Base-by-base conservation (phyloP, 2,329 filamentous ascomycete species). In the Botrytis porri region DNA sequence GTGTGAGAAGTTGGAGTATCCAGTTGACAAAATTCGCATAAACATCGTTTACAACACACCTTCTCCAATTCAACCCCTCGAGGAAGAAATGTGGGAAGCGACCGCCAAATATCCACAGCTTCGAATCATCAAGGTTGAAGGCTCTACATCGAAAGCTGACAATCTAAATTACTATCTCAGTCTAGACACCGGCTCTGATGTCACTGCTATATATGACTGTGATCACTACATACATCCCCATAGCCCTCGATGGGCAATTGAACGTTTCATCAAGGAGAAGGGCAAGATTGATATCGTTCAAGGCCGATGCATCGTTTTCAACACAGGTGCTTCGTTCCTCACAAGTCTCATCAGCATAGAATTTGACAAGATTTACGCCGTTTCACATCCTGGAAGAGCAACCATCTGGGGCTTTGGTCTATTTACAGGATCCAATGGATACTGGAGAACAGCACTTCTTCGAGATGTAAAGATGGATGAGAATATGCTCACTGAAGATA, bases 361-460 rank as follows among this genome's bases (percentile, higher is more conserved):
- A 75, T 86, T 86, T 73, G 84, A 86, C 77, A 86, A 86, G 77
- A 86, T 86, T 73, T 86, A 86, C 74, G 84, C 84, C 4, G 84
- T 85, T 22, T 85, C 84, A 9, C 84, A 86, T 75, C 84, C 84
- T 4, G 84, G 84, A 16, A 81, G 84, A 14, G 82, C 83, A 20
- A 80, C 82, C 12, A 83, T 86, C 81, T 85, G 82, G 79, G 82
- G 81, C 3, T 86, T 85, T 71, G 84, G 84, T 25, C 81, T 86
- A 14, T 86, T 86, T 6, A 32, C 48, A 20, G 70, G 84, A 22
- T 84, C 82, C 35, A 86, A 86, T 74, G 84, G 84, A 2, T 86
- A 84, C 77, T 86, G 84, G 84, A 81, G 82, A 72, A 82, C 84
- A 3, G 80, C 81, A 7, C 77, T 86, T 9, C 81, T 86, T 29